A percentile compares a stretch with the other conserved stretches of the same genome.
These are phyloP conservation scores for Penicillium sp. DNA, from an alignment of 2,329 filamentous ascomycete species.

Conservation along the genomic window DNA sequence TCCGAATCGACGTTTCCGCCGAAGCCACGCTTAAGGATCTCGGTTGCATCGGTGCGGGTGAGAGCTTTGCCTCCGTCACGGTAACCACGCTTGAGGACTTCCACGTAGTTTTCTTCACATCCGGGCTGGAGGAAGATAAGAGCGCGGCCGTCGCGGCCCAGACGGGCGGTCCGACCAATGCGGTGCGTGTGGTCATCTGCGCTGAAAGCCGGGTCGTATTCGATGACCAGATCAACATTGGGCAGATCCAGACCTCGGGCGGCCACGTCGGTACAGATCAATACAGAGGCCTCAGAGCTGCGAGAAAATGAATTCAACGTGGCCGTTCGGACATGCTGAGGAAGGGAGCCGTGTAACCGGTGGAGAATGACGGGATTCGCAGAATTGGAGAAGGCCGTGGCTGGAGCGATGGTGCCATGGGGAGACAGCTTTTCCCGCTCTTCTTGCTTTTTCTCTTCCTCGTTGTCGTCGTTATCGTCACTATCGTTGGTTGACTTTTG, in stretches of 20 bases:
- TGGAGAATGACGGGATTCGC: slow-evolving; percentile 77
- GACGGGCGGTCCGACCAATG: slow-evolving; percentile 89
- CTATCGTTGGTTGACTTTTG: slow-evolving; percentile 23
- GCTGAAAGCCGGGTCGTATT: slow-evolving; percentile 94
- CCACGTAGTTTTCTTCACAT: slow-evolving; percentile 85
- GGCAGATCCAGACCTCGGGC: slow-evolving; percentile 93
- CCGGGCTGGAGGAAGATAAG: slow-evolving; percentile 88
- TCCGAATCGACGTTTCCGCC: slow-evolving; percentile 41
- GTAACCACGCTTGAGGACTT: slow-evolving; percentile 70
- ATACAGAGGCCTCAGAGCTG: slow-evolving; percentile 70
- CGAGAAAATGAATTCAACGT: slow-evolving; percentile 78
- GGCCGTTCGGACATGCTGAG: slow-evolving; percentile 80
- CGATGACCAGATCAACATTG: slow-evolving; percentile 89
- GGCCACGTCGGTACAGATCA: slow-evolving; percentile 93
- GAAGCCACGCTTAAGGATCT: slow-evolving; percentile 66
- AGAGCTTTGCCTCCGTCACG: slow-evolving; percentile 63
- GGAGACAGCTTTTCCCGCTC: slow-evolving; percentile 31
- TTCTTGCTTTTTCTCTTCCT: slow-evolving; percentile 24
- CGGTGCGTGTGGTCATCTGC: slow-evolving; percentile 92
- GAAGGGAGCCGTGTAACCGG: slow-evolving; percentile 86
- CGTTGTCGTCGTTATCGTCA: slow-evolving; percentile 23
- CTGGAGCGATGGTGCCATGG: slow-evolving; percentile 52
- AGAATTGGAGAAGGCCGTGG: slow-evolving; percentile 69
- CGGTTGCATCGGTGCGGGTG: slow-evolving; percentile 60
- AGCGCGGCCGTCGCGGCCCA: slow-evolving; percentile 81